phyloP scores from a whole-genome alignment of 805 yeast species.

The Debaryomyces castellii region DNA sequence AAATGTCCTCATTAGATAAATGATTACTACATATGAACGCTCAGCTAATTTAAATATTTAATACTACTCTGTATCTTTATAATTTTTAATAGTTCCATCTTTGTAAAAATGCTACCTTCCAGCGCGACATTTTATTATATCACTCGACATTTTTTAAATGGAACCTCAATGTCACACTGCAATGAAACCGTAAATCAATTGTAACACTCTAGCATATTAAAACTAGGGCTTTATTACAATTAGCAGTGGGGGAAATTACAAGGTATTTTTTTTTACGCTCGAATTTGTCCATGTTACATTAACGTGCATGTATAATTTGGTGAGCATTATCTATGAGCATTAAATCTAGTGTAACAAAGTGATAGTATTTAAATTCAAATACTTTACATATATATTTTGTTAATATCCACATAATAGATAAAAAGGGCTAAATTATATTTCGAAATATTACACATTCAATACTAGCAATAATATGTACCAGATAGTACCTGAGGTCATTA shows the following conservation, averaged over 20 bases:
- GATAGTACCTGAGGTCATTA: not conserved
- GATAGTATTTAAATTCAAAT: not conserved
- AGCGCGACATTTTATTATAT: not conserved
- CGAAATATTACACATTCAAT: not conserved
- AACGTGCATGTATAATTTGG: not conserved
- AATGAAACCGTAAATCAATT: not conserved
- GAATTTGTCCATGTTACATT: not conserved
- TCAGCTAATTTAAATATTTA: not conserved
- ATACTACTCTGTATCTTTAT: not conserved
- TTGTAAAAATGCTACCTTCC: not conserved
- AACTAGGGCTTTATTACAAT: not conserved
- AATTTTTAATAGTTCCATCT: not conserved
- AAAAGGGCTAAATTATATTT: not conserved
- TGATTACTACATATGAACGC: not conserved
- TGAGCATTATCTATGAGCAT: not conserved
- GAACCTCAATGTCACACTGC: conserved; percentile 1
- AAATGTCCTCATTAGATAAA: not conserved
- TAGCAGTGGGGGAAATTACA: not conserved
- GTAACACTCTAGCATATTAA: not conserved
- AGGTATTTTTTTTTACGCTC: not conserved
- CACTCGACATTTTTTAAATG: conserved; percentile 1
- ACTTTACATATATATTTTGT: not conserved
- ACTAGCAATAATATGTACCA: not conserved
- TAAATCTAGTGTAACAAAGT: not conserved
- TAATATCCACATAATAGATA: not conserved